Evolutionary conservation across 2,329 filamentous ascomycete species (phyloP).

Genomic region (Scedosporium boydii): DNA sequence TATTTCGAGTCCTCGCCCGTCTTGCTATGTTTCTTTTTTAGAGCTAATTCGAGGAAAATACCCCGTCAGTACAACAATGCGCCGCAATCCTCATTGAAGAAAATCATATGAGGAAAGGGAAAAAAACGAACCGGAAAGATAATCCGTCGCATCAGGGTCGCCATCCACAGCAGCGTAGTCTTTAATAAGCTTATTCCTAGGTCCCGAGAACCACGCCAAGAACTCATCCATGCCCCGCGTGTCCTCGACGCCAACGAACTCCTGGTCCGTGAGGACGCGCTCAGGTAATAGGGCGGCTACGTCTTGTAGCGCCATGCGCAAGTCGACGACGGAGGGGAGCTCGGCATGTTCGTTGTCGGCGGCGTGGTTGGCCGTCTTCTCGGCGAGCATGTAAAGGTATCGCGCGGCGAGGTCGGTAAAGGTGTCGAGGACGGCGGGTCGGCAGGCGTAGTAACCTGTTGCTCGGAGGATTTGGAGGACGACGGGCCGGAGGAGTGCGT

Average conservation of each 20-base stretch:
- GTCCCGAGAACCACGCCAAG: conserved; percentile 66
- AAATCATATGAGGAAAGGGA: background rate
- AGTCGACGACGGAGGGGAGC: conserved; percentile 52
- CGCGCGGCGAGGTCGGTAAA: conserved; percentile 78
- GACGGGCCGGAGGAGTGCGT: conserved; percentile 74
- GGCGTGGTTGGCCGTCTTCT: conserved; percentile 62
- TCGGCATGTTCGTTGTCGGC: conserved; percentile 55
- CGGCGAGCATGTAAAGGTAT: conserved; percentile 68
- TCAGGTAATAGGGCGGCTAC: conserved; percentile 66
- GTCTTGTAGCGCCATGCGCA: conserved; percentile 78
- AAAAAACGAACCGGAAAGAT: conserved; percentile 49
- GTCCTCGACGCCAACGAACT: conserved; percentile 65
- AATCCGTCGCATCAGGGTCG: conserved; percentile 57
- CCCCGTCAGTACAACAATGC: conserved; percentile 10
- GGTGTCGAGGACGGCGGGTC: conserved; percentile 73
- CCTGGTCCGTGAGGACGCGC: conserved; percentile 56
- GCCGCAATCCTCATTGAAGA: background rate
- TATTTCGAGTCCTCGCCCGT: conserved; percentile 80
- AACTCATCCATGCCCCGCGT: conserved; percentile 69
- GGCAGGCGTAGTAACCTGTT: conserved; percentile 77
- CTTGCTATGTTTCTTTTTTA: conserved; percentile 91
- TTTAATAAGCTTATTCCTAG: conserved; percentile 68
- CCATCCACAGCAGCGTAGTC: conserved; percentile 68
- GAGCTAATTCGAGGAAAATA: conserved; percentile 33
- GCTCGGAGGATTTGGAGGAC: conserved; percentile 88